Base-by-base conservation (phyloP, 2,329 filamentous ascomycete species). In the Fusarium metavorans region DNA sequence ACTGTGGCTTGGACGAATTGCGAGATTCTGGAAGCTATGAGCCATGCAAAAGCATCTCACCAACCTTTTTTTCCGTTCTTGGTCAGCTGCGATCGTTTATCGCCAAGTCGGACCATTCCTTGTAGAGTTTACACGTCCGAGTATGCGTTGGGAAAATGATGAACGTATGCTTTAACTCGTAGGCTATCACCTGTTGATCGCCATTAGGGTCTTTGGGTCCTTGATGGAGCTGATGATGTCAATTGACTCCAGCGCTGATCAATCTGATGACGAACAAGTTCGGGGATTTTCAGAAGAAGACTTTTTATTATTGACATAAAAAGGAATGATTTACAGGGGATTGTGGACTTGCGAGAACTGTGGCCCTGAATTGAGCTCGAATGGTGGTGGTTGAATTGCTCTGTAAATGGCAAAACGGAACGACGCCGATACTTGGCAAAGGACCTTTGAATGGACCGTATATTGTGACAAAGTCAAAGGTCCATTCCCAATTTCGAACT, bases 161-260 rank as follows among this genome's bases (percentile, higher is more conserved):
- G 25, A 30, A 30, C 5, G 10, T 6, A 13, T n/a, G 14, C 23
- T 27, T 27, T 25, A 25, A 6, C 23, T 27, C 10, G 14, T 23
- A 25, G 20, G 43, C 18, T 8, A 45, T 35, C 39, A 39, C 41
- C 18, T 59, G 65, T 41, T 41, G 72, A 74, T 74, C 72, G 54
- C 74, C 72, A 66, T 60, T 56, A 64, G 43, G 50, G 63, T 65
- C 71, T 64, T 41, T 43, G 34, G 54, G 25, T 48, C 48, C 13
- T 45, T 41, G 61, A 64, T 64, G 61, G 43, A 39, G 30, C 7
- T 41, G 60, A 75, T 74, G 72, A 74, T 74, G 72, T 74, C 72
- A 74, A 67, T 45, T 20, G 41, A 27, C 45, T 37, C 37, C 30
- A 66, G 30, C 16, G n/a, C 16, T 11, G 25, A 62, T 25, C 35